Evolutionary conservation across 2,329 filamentous ascomycete species (phyloP).

Genomic region (Sporothrix pseudoabietina): DNA sequence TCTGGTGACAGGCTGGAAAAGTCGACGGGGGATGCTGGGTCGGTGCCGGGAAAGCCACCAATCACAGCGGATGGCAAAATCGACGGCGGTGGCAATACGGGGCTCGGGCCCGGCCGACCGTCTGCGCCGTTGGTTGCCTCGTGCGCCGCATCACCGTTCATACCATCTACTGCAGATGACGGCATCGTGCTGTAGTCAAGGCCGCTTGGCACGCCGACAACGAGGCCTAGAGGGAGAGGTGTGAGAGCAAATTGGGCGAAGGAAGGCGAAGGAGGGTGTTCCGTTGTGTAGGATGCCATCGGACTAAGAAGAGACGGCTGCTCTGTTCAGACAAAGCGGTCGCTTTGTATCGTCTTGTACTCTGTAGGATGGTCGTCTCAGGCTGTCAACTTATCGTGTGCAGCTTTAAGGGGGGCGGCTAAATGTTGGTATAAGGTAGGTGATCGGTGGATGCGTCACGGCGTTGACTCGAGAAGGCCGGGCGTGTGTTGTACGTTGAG

Average conservation of each 20-base stretch:
- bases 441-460: too few species aligned
- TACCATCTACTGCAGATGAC: not conserved
- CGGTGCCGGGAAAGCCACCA: not conserved
- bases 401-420: too few species aligned
- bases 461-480: too few species aligned
- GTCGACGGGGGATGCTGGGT: not conserved
- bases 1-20: not conserved
- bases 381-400: too few species aligned
- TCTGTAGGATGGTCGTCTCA: too few species aligned
- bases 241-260: not conserved
- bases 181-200: not conserved
- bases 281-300: constrained; percentile 14
- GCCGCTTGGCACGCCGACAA: not conserved
- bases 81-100: not conserved
- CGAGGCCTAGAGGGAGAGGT: not conserved
- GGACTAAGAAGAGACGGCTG: not conserved
- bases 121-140: not conserved
- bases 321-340: too few species aligned
- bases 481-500: too few species aligned
- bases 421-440: too few species aligned
- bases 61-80: not conserved
- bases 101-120: not conserved
- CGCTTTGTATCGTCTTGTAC: too few species aligned
- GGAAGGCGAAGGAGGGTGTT: not conserved
- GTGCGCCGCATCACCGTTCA: too few species aligned